Evolutionary conservation across 2,329 filamentous ascomycete genomes (phyloP).

Genomic region (Cyphellophora attinorum): DNA sequence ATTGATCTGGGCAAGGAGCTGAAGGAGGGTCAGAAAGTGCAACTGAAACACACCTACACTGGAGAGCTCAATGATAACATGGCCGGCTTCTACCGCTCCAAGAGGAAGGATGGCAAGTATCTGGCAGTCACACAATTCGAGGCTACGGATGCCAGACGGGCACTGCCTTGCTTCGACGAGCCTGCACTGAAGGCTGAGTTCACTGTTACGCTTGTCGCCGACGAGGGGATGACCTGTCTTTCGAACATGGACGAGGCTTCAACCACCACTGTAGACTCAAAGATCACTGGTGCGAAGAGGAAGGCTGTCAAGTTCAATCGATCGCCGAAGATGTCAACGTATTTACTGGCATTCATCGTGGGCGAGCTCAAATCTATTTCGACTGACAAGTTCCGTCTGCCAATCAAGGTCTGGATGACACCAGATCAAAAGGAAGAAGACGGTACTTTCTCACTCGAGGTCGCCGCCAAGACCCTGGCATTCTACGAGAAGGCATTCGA

Average conservation of each 20-base stretch:
- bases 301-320: constrained; percentile 89
- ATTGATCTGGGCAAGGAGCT: constrained; percentile 68
- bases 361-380: constrained; percentile 92
- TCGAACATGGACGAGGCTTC: constrained; percentile 94
- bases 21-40: constrained; percentile 65
- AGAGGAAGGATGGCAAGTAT: constrained; percentile 68
- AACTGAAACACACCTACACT: constrained; percentile 67
- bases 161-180: constrained; percentile 96
- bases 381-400: constrained; percentile 81
- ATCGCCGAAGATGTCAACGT: constrained; percentile 91
- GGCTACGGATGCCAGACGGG: constrained; percentile 81
- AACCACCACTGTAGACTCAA: constrained; percentile 62
- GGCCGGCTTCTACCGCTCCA: constrained; percentile 96
- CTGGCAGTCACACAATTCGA: constrained; percentile 94
- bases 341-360: constrained; percentile 86
- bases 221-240: constrained; percentile 81
- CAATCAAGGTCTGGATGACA: constrained; percentile 88
- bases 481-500: constrained; percentile 96
- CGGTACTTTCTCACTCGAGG: constrained; percentile 78
- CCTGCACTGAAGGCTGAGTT: constrained; percentile 88
- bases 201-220: constrained; percentile 80
- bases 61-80: constrained; percentile 85
- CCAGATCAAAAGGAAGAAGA: constrained; percentile 84
- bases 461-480: constrained; percentile 78
- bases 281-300: constrained; percentile 53